Evolutionary conservation across 2,329 filamentous ascomycete species (phyloP), one percentile per base, ranked within the genome.

Genomic region (Trichophyton mentagrophytes): DNA sequence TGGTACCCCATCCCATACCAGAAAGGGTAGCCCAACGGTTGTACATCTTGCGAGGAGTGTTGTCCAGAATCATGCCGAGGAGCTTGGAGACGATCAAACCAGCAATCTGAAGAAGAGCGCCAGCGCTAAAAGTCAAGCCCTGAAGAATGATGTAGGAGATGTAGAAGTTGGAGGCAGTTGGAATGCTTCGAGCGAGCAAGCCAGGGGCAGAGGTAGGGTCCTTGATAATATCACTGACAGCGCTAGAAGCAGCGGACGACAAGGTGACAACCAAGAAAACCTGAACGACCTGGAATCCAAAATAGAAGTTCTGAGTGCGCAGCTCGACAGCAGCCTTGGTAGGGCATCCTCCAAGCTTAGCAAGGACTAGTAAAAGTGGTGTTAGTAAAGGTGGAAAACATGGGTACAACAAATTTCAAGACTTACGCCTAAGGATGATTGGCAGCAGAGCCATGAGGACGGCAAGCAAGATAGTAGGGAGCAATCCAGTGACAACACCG

Each of bases 81-180:
- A 95, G 70, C 58, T 84, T 84, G 69, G 87, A 88, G 33, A 95
- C 73, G 55, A 91, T 73, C 58, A 97, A 80, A 15, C 90, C 89
- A 20, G 75, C 78, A 55, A 88, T 80, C 66, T 95, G 89, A 1
- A 95, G 79, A 3, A 97, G 74, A 1, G 88, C 82, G 55, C 85
- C 82, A 0, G 89, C 82, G 2, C 90, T 87, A 63, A 92, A 85
- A 1, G 86, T 86, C 61, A 97, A 74, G 38, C 92, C 95, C 73
- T 97, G 93, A 2, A 99, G 83, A 36, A 97, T 84, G 66, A 99
- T 95, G 76, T 97, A 99, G 0, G 87, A 89, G 20, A 97, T 86
- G 73, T 96, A 99, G 70, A 97, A 95, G 75, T 95, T 97, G 63
- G 90, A 91, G 0, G 90, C 85, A 61, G 83, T 85, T 17, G 93